Base-by-base conservation (phyloP, 2,329 filamentous ascomycete genomes). In the Pochonia chlamydosporia region DNA sequence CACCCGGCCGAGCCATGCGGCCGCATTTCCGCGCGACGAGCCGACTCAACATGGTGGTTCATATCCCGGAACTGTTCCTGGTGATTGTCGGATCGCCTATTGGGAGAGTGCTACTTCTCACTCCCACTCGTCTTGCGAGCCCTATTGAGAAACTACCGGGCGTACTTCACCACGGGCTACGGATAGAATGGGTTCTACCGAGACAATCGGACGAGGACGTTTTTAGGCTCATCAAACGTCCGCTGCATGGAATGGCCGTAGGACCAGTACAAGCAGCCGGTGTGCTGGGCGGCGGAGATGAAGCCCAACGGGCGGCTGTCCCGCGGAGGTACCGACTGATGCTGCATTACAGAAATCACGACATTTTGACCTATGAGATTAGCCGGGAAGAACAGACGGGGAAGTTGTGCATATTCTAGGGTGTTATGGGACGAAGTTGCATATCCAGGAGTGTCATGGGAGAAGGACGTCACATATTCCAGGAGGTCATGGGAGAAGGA, bases 331-430 rank as follows among this genome's bases (percentile, higher is more conserved):
- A 84, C 74, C 70, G 85, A 49, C 54, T 92, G 48, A 76, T 92
- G 61, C 65, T 91, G 63, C 82, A 87, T 61, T 91, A 85, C 60
- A 75, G 76, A 49, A 81, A 89, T 63, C 81, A 87, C 56, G 77
- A 78, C 2, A 75, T 91, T 24, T 59, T 89, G 53, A 83, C 77
- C 49, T 91, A 89, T 66, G 82, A 88, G 62, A 63, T 89, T 46
- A 71, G 65, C 39, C 68, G 75, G 23, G 64, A 70, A 39, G 62
- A 63, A 48, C 54, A 61, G 48, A 63, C 60, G n/a, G 61, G 60
- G 18, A 63, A 62, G 52, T 35, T 69, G 25, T 67, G 62, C 49
- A 58, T 69, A 26, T 65, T 67, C 40, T 69, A 52, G 62, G 23
- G 33, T 3, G 21, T 8, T 2, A n/a, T n/a, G 16, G 33, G 7